Percentiles rank a stretch among this genome's conserved stretches.
These are phyloP conservation scores for Rubia tinctorum DNA, from an alignment of 305 asterid species.

Conservation along the genomic window DNA sequence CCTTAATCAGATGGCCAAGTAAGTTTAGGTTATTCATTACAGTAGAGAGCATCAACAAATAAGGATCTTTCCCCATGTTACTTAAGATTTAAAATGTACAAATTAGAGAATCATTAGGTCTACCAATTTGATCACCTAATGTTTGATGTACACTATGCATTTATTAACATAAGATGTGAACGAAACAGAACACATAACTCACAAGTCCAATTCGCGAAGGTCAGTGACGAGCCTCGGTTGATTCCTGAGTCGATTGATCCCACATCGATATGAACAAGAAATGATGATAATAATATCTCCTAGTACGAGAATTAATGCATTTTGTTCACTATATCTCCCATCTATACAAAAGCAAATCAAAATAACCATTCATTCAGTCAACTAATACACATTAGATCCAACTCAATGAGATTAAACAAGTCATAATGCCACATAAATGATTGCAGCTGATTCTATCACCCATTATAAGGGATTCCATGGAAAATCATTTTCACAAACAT, in stretches of 20 bases:
- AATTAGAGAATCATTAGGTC: slow-evolving; percentile 27
- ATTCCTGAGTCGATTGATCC: slow-evolving; percentile 56
- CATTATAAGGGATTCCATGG: too few relatives aligned
- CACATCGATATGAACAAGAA: too few relatives aligned
- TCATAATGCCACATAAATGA: too few relatives aligned
- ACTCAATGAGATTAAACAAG: too few relatives aligned
- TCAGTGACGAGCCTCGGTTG: slow-evolving; percentile 73
- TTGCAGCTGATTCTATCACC: too few relatives aligned
- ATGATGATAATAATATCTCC: too few relatives aligned
- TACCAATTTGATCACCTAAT: slow-evolving; percentile 14
- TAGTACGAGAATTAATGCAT: too few relatives aligned
- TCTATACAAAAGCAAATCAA: too few relatives aligned
- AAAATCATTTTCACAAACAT: too few relatives aligned
- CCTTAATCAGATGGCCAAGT: slow-evolving; percentile 83
- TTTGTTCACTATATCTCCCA: too few relatives aligned
- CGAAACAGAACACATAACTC: slow-evolving; percentile 26
- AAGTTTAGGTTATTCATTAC: slow-evolving; percentile 69
- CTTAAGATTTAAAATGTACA: slow-evolving; percentile 71
- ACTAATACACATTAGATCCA: too few relatives aligned
- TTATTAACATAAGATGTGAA: neutral
- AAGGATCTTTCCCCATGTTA: slow-evolving; percentile 73
- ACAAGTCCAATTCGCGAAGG: slow-evolving; percentile 81
- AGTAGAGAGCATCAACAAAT: slow-evolving; percentile 73
- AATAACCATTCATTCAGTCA: too few relatives aligned
- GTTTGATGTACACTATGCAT: neutral